phyloP scores from a whole-genome alignment of 2,329 filamentous ascomycete genomes.

The Dryadomyces quercivorus region DNA sequence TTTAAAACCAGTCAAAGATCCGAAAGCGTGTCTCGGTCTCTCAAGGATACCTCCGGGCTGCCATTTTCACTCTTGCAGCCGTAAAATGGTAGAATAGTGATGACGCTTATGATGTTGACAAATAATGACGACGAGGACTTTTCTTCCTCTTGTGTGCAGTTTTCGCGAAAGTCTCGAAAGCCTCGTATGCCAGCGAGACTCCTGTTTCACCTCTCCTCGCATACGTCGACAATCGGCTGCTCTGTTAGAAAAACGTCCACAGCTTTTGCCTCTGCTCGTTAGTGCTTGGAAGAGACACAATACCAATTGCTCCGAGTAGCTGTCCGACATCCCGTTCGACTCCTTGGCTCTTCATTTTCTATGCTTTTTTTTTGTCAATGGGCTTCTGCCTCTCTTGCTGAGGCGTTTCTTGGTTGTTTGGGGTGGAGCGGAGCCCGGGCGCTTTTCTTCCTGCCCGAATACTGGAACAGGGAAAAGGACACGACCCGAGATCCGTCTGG shows the following conservation, averaged over 20 bases:
- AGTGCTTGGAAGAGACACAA: background rate
- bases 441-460: background rate
- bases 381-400: background rate
- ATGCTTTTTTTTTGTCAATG: background rate
- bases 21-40: background rate
- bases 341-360: background rate
- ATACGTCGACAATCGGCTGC: background rate
- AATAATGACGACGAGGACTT: background rate
- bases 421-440: background rate
- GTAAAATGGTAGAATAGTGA: background rate
- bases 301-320: background rate
- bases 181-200: background rate
- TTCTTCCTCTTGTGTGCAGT: background rate
- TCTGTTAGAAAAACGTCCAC: background rate
- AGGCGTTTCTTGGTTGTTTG: background rate
- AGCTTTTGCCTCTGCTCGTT: background rate
- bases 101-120: background rate
- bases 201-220: too few relatives aligned
- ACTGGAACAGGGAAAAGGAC: background rate
- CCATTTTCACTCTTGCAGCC: background rate
- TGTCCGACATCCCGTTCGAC: background rate
- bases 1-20: background rate
- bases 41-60: background rate
- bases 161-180: background rate
- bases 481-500: background rate